Conservation (phyloP, 2,329 filamentous ascomycete genomes). For the Xylariaceae sp. region DNA sequence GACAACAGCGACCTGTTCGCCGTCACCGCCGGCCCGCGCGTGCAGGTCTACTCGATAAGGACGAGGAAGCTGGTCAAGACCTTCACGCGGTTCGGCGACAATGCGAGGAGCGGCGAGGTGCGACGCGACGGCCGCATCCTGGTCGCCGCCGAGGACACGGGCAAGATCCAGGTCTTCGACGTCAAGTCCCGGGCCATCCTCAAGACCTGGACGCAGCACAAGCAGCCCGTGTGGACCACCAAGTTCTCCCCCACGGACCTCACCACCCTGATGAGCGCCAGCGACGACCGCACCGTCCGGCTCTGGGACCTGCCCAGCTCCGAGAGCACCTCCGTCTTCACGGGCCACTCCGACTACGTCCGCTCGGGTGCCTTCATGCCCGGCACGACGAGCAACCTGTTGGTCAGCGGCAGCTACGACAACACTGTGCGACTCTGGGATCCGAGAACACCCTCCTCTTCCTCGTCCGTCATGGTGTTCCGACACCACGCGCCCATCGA, state of each 20-base stretch:
- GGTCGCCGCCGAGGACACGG: slow-evolving; percentile 85
- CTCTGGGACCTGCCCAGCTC: slow-evolving; percentile 89
- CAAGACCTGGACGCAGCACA: slow-evolving; percentile 92
- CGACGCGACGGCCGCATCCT: slow-evolving; percentile 83
- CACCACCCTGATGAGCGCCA: slow-evolving; percentile 81
- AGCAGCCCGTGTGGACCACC: slow-evolving; percentile 88
- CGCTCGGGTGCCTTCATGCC: slow-evolving; percentile 83
- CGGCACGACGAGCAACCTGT: slow-evolving; percentile 61
- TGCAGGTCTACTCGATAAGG: slow-evolving; percentile 90
- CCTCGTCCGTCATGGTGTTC: slow-evolving; percentile 75
- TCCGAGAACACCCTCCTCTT: slow-evolving; percentile 62
- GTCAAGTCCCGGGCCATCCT: slow-evolving; percentile 81
- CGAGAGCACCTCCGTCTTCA: slow-evolving; percentile 68
- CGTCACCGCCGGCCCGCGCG: slow-evolving; percentile 86
- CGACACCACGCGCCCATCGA: slow-evolving; percentile 90
- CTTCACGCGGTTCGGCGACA: slow-evolving; percentile 87
- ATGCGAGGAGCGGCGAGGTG: slow-evolving; percentile 84
- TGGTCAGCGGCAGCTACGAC: slow-evolving; percentile 92
- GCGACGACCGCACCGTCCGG: slow-evolving; percentile 87
- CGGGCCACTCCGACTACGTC: slow-evolving; percentile 90
- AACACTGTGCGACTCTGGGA: slow-evolving; percentile 93
- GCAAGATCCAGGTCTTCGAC: slow-evolving; percentile 93
- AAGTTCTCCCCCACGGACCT: slow-evolving; percentile 86
- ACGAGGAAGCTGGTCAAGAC: slow-evolving; percentile 91
- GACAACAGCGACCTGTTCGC: slow-evolving; percentile 69